Conservation (phyloP, 805 yeast genomes). For the Wickerhamomyces chambardii region DNA sequence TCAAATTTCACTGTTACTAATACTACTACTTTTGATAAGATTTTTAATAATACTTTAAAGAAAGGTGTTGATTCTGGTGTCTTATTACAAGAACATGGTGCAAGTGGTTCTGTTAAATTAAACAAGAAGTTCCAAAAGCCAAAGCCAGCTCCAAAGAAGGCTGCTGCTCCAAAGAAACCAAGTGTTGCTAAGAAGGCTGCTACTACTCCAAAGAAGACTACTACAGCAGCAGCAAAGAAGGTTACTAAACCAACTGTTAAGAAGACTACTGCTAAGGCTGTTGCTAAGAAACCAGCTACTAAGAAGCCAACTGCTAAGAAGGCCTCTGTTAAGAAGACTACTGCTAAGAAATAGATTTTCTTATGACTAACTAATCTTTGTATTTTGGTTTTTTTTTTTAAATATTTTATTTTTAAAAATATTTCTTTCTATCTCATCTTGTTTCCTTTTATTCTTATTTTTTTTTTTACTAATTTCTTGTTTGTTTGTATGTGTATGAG, state of each 20-base stretch:
- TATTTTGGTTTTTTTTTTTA: background rate
- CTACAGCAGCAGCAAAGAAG: slow-evolving; percentile 18
- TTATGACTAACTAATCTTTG: background rate
- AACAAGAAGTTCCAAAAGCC: slow-evolving; percentile 14
- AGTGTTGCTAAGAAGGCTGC: slow-evolving; percentile 15
- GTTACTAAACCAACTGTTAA: slow-evolving; percentile 25
- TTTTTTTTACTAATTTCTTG: too few species aligned
- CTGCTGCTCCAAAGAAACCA: slow-evolving; percentile 16
- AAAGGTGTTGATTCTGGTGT: slow-evolving; percentile 75
- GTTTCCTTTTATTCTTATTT: too few species aligned
- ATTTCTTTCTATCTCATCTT: background rate
- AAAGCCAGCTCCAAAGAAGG: slow-evolving; percentile 19
- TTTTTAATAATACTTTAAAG: slow-evolving; percentile 70
- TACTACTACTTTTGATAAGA: slow-evolving; percentile 60
- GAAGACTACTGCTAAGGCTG: slow-evolving; percentile 19
- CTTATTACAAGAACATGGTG: slow-evolving; percentile 81
- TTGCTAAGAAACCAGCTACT: slow-evolving; percentile 19
- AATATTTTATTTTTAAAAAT: too few species aligned
- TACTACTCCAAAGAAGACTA: slow-evolving; percentile 13
- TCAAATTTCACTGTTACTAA: slow-evolving; percentile 43
- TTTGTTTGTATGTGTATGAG: too few species aligned
- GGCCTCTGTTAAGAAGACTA: slow-evolving; percentile 16
- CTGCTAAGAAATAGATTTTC: slow-evolving; percentile 7
- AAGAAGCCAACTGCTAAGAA: slow-evolving; percentile 16
- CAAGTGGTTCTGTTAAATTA: slow-evolving; percentile 78